Conservation (phyloP, 108 stramenopile species). For the Epithemia pelagica region DNA sequence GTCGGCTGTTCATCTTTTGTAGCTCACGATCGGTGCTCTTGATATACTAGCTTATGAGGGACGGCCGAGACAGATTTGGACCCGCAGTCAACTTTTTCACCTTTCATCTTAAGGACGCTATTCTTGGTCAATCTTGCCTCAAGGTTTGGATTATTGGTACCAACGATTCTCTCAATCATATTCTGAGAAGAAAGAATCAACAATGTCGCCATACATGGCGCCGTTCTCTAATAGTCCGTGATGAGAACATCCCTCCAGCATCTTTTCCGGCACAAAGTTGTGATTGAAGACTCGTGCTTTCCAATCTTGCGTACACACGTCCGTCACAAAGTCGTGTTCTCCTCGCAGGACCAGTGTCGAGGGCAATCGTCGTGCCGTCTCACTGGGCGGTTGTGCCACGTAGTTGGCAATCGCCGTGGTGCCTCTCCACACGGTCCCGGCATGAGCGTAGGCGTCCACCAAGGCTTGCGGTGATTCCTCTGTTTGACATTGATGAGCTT, state of each 20-base stretch:
- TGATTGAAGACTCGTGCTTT: constrained; percentile 27
- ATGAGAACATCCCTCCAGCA: constrained; percentile 41
- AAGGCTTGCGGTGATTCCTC: constrained; percentile 22
- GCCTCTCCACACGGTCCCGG: constrained; percentile 54
- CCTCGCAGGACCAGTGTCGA: constrained; percentile 34
- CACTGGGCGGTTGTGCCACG: constrained; percentile 25
- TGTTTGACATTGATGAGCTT: constrained; percentile 33
- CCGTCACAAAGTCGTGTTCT: constrained; percentile 54
- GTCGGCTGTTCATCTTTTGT: no score
- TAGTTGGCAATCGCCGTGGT: constrained; percentile 38
- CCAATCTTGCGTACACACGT: constrained; percentile 39
- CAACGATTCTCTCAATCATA: no score
- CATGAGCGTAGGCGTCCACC: constrained; percentile 34
- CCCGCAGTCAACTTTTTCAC: no score
- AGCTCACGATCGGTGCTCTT: no score
- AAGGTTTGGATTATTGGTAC: no score
- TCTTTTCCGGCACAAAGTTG: constrained; percentile 24
- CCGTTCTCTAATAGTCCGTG: constrained; percentile 50
- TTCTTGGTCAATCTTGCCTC: no score
- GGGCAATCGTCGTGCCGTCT: constrained; percentile 15
- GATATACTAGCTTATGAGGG: no score
- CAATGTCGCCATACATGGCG: constrained; percentile 1
- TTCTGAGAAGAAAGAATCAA: background rate
- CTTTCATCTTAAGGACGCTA: no score
- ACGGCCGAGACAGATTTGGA: no score